These are phyloP conservation scores for Aplosporella prunicola DNA, from an alignment of 2,329 filamentous ascomycete species.

Conservation along the genomic window DNA sequence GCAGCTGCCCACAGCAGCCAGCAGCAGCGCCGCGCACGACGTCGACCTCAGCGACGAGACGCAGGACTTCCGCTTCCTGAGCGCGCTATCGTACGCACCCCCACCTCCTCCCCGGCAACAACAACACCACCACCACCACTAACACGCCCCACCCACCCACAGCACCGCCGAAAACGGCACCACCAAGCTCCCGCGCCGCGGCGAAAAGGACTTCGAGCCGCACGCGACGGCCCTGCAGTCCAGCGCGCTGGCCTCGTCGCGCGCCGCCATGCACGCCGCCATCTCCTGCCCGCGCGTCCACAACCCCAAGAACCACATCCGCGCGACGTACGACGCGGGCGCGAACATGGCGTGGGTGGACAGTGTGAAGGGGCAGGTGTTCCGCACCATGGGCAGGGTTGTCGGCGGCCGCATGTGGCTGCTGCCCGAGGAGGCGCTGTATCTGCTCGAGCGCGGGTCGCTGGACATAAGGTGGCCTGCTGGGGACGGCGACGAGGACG, in stretches of 20 bases:
- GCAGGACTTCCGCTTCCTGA: slow-evolving; percentile 75
- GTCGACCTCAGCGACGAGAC: slow-evolving; percentile 63
- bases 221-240: slow-evolving; percentile 80
- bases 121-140: neutral
- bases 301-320: slow-evolving; percentile 51
- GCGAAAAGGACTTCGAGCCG: slow-evolving; percentile 94
- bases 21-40: slow-evolving; percentile 12
- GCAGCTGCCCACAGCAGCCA: slow-evolving; percentile 2
- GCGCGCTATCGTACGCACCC: slow-evolving; percentile 45
- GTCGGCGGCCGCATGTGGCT: slow-evolving; percentile 58
- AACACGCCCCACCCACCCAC: slow-evolving; percentile 4
- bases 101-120: neutral
- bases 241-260: slow-evolving; percentile 66
- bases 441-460: slow-evolving; percentile 76
- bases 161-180: slow-evolving; percentile 18
- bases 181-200: slow-evolving; percentile 70
- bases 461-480: slow-evolving; percentile 79
- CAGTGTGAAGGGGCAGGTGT: slow-evolving; percentile 60
- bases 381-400: slow-evolving; percentile 62
- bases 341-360: slow-evolving; percentile 53
- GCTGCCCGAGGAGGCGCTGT: slow-evolving; percentile 84
- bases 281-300: slow-evolving; percentile 70
- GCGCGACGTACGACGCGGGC: slow-evolving; percentile 67
- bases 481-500: slow-evolving; percentile 21
- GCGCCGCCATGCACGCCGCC: slow-evolving; percentile 81